Conservation (phyloP, 805 yeast genomes). For the Candida methanosorbosa region DNA sequence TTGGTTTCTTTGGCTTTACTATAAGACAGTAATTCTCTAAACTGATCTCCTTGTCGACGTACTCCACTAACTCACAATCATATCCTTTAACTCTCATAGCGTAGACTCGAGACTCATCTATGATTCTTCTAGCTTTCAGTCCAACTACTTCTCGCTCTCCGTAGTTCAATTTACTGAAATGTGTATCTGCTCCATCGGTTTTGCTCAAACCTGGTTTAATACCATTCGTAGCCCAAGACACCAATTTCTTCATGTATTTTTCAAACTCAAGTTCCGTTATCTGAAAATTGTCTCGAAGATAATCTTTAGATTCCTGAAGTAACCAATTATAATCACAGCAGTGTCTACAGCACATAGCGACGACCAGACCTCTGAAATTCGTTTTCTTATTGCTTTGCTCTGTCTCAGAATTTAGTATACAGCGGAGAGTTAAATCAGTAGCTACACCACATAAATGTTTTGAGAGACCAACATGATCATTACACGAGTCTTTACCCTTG, state of each 20-base stretch:
- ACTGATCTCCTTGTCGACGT: conserved; percentile 49
- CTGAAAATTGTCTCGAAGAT: conserved; percentile 23
- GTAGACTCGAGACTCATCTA: conserved; percentile 62
- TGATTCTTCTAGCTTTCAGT: conserved; percentile 54
- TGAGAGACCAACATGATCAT: conserved; percentile 50
- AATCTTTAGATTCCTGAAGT: conserved; percentile 36
- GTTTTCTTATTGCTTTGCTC: conserved; percentile 4
- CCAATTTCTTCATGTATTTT: conserved; percentile 45
- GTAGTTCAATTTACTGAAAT: conserved; percentile 35
- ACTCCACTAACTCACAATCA: conserved; percentile 44
- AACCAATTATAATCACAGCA: conserved; percentile 58
- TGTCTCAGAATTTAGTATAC: conserved; percentile 31
- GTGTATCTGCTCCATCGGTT: conserved; percentile 30
- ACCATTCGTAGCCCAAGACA: conserved; percentile 89
- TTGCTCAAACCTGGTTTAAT: conserved; percentile 30
- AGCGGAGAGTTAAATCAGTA: conserved; percentile 73
- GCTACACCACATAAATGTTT: conserved; percentile 94
- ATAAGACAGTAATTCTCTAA: conserved; percentile 47
- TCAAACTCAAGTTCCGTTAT: conserved; percentile 23
- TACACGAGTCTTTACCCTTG: conserved; percentile 1
- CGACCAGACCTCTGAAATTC: conserved; percentile 45
- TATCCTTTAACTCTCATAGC: conserved; percentile 35
- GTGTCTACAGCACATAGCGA: conserved; percentile 93
- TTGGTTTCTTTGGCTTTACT: too few species aligned
- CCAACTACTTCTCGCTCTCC: conserved; percentile 55